Conservation (phyloP, 192 early-diverging fungal species). For the Coemansia sp. region DNA sequence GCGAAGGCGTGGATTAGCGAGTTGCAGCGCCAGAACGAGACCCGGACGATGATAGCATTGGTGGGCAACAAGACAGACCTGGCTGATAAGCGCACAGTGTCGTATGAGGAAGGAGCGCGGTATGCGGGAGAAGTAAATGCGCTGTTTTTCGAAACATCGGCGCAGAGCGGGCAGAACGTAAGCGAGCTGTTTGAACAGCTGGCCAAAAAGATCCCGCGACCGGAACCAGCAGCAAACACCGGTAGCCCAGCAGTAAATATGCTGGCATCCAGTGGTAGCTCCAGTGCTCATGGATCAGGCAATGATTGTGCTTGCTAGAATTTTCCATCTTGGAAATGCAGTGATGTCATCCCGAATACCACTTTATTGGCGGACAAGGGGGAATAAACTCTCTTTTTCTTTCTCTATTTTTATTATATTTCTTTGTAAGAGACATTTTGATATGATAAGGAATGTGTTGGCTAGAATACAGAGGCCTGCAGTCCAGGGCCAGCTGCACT, state of each 20-base stretch:
- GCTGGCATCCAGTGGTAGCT: constrained; percentile 13
- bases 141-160: constrained; percentile 86
- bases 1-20: constrained; percentile 97
- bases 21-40: constrained; percentile 87
- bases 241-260: constrained; percentile 33
- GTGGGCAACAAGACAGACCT: constrained; percentile 98
- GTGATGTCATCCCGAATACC: neutral
- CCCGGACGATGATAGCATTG: constrained; percentile 89
- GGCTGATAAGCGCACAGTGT: constrained; percentile 63
- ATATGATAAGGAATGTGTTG: constrained; percentile 2
- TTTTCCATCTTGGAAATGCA: neutral
- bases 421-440: neutral
- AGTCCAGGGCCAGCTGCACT: no score
- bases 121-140: constrained; percentile 77
- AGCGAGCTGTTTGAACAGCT: constrained; percentile 86
- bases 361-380: neutral
- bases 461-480: neutral
- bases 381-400: constrained; percentile 7
- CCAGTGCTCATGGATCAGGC: constrained; percentile 4
- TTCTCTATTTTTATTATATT: neutral
- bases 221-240: constrained; percentile 4
- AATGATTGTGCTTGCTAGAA: constrained; percentile 50
- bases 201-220: constrained; percentile 69
- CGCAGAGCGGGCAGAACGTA: constrained; percentile 80
- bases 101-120: constrained; percentile 68